These are phyloP conservation scores for Xylariaceae sp. DNA, from an alignment of 2,329 filamentous ascomycete genomes.

Conservation along the genomic window DNA sequence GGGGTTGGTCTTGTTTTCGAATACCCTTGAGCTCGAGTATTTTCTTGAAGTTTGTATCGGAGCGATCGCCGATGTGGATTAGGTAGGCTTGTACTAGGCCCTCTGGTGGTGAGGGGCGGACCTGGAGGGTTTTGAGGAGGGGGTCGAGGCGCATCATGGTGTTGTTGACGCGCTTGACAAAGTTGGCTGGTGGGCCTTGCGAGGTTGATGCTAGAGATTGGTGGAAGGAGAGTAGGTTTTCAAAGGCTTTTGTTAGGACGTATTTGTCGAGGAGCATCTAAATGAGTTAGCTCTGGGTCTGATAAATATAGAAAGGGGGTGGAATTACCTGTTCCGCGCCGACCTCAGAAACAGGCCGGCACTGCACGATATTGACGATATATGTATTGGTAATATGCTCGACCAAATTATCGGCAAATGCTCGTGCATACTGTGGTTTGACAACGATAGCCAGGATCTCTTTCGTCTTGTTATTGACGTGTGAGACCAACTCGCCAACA, in stretches of 20 bases:
- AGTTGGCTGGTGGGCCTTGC: conserved; percentile 50
- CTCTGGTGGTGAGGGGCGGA: conserved; percentile 84
- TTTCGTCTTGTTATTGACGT: conserved; percentile 64
- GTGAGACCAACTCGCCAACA: conserved; percentile 71
- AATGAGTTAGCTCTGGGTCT: conserved; percentile 18
- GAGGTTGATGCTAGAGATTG: conserved; percentile 37
- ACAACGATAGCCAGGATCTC: conserved; percentile 73
- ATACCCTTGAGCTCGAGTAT: conserved; percentile 94
- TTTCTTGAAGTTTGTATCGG: conserved; percentile 92
- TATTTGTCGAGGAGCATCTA: conserved; percentile 96
- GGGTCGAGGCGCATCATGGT: conserved; percentile 85
- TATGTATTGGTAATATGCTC: conserved; percentile 78
- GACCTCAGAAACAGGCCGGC: conserved; percentile 84
- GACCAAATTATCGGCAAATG: conserved; percentile 94
- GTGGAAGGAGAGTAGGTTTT: conserved; percentile 63
- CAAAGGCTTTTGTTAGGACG: conserved; percentile 73
- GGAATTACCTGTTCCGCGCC: conserved; percentile 76
- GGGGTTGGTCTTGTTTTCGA: conserved; percentile 72
- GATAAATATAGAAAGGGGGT: neutral
- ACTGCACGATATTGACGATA: conserved; percentile 78
- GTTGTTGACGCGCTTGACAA: conserved; percentile 78
- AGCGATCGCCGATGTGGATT: conserved; percentile 91
- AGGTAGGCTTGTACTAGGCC: conserved; percentile 95
- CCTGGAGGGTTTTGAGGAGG: conserved; percentile 92
- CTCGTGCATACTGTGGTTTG: conserved; percentile 89